A percentile compares a stretch with the other conserved stretches of the same genome.
Evolutionary conservation across 139 green algal species (phyloP).

Genomic region (Yamagishiella unicocca): DNA sequence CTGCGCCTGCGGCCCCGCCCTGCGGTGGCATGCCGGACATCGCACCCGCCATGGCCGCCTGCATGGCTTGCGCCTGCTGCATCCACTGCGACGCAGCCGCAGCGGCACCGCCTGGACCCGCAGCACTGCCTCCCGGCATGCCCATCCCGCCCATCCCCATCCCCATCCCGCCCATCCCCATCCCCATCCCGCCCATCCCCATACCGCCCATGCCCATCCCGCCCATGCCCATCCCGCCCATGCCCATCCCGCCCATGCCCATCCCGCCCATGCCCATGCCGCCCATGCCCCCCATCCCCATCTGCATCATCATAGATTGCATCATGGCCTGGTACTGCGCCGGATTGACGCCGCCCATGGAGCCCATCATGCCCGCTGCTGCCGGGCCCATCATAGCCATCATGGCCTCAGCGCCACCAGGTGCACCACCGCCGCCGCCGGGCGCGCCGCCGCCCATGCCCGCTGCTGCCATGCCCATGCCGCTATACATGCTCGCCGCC

Average conservation of each 20-base stretch:
- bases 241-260: slow-evolving; percentile 41
- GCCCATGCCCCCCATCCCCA: slow-evolving; percentile 15
- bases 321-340: slow-evolving; percentile 26
- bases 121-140: neutral
- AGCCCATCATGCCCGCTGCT: slow-evolving; percentile 4
- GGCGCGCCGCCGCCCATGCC: neutral
- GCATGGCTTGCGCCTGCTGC: slow-evolving; percentile 32
- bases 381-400: slow-evolving; percentile 16
- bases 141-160: neutral
- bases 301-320: slow-evolving; percentile 44
- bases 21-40: slow-evolving; percentile 11
- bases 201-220: slow-evolving; percentile 28
- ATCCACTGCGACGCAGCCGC: slow-evolving; percentile 14
- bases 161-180: slow-evolving; percentile 8
- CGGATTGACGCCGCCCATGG: slow-evolving; percentile 1
- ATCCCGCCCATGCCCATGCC: slow-evolving; percentile 5
- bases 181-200: slow-evolving; percentile 36
- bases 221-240: slow-evolving; percentile 27
- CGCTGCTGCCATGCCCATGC: slow-evolving; percentile 4
- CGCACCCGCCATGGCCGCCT: slow-evolving; percentile 9
- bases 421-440: neutral
- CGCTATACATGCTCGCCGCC: slow-evolving; percentile 43
- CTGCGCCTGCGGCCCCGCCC: neutral
- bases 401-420: neutral
- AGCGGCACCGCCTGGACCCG: neutral